Percentiles rank a stretch among this genome's conserved stretches.
phyloP scores from a whole-genome alignment of 1,139 yeast genomes.

The Hansenula anomala region DNA sequence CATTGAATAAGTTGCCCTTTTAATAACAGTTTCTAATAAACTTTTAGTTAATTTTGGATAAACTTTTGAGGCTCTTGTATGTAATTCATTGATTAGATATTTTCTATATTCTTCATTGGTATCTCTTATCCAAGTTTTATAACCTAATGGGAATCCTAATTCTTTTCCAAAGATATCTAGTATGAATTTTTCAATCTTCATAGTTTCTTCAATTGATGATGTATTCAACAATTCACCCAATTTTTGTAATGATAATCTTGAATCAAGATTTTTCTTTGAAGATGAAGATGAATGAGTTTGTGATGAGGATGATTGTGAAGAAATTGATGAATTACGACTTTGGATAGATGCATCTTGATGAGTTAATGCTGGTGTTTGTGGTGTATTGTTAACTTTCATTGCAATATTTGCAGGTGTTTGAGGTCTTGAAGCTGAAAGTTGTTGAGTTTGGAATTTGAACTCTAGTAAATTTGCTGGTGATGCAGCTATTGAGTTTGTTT shows the following conservation, averaged over 20 bases:
- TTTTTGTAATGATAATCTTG: constrained; percentile 53
- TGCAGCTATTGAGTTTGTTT: no score
- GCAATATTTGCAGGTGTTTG: background rate
- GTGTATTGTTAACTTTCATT: no score
- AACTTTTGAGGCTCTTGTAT: constrained; percentile 38
- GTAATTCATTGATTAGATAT: constrained; percentile 44
- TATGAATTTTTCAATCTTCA: constrained; percentile 55
- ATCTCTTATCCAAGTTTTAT: constrained; percentile 78
- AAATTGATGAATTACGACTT: background rate
- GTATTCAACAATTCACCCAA: constrained; percentile 50
- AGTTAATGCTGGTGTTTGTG: no score
- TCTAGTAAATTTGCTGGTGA: no score
- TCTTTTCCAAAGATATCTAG: constrained; percentile 51
- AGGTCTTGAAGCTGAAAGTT: background rate
- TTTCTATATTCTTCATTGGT: constrained; percentile 51
- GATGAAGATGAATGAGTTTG: background rate
- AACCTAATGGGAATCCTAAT: constrained; percentile 66
- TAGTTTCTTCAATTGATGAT: constrained; percentile 50
- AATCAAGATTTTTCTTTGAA: constrained; percentile 31
- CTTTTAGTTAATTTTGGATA: constrained; percentile 45
- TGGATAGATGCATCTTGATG: background rate
- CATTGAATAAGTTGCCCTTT: constrained; percentile 73
- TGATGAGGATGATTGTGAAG: background rate
- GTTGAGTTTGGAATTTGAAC: background rate
- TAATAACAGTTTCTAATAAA: constrained; percentile 62